Percentiles rank a stretch among this genome's conserved stretches.
Evolutionary conservation across 2,329 filamentous ascomycete genomes (phyloP).

Genomic region (Thielaviopsis musarum): DNA sequence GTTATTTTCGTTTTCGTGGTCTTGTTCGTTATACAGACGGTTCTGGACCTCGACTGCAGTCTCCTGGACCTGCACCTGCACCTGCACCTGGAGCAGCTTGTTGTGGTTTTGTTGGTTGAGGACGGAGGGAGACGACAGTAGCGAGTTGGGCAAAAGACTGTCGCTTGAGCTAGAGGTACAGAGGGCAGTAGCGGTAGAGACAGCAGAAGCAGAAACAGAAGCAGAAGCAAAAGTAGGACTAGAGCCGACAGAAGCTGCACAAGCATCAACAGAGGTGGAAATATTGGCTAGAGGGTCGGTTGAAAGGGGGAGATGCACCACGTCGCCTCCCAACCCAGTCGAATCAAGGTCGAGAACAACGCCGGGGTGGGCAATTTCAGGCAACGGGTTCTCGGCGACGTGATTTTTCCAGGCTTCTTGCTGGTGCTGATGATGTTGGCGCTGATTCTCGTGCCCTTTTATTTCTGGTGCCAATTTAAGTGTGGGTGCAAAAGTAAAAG

Average conservation of each 20-base stretch:
- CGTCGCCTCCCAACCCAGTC: background rate
- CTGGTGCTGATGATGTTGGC: background rate
- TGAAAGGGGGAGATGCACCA: constrained; percentile 8
- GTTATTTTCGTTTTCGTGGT: background rate
- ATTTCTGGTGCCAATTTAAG: background rate
- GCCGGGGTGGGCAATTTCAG: constrained; percentile 1
- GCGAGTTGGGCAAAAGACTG: background rate
- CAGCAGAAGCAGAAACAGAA: background rate
- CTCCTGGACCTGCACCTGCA: background rate
- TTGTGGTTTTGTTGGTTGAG: background rate
- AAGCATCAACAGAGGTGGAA: background rate
- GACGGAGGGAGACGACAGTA: background rate
- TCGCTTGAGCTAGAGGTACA: background rate
- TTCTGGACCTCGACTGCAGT: background rate
- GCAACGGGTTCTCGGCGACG: background rate
- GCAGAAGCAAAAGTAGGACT: background rate
- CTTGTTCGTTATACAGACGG: background rate
- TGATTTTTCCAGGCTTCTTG: background rate
- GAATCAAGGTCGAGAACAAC: constrained; percentile 1
- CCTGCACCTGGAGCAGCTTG: background rate
- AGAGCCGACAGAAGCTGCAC: background rate
- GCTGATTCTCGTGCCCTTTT: background rate
- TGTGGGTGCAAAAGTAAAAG: background rate
- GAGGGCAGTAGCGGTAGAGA: background rate
- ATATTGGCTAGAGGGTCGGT: background rate